Base-by-base conservation (phyloP, 805 yeast species). In the Metschnikowia santaceciliae region DNA sequence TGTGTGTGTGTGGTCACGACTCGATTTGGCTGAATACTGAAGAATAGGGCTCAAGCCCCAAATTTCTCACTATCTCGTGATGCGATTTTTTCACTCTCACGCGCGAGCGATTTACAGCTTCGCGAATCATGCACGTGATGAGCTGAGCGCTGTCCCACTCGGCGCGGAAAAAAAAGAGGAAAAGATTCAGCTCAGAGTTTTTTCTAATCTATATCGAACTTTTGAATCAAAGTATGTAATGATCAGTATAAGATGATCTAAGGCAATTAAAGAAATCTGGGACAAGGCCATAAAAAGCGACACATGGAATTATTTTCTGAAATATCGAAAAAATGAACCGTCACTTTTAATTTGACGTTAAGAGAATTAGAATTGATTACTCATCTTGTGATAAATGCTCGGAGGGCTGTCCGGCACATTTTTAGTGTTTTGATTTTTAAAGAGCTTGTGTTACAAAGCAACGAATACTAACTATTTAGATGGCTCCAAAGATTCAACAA, bases 401-500 rank as follows among this genome's bases (percentile, higher is more conserved):
- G 15, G 11, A 14, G 6, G 19, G 10, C 22, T 13, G 40, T 11
- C 11, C n/a, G 6, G 2, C 19, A 23, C 22, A n/a, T 8, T 22
- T 20, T 8, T 13, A 14, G 6, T 20, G 3, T 19, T 22, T n/a
- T 39, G 10, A 5, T 37, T 20, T 37, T 6, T 7, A 37, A 7
- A 22, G 13, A 23, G 7, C 5, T n/a, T 22, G 32, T 8, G 6
- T 13, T 15, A 22, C 13, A 15, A 20, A 33, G n/a, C 32, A 22
- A 11, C 8, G 32, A 15, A 30, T 37, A 54, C 56, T 54, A 54
- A 52, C 50, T 13, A 39, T 23, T 2, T 22, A 57, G 60, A 90
- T 92, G 97, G 96, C 97, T 80, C 97, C 97, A 84, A 92, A 92
- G 83, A 82, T 89, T 82, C 97, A 92, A 86, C 91, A 90, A 80